Percentiles rank a stretch among this genome's conserved stretches.
Conservation (phyloP, 1,284 basidiomycete genomes). For the Ganoderma multipileum region DNA sequence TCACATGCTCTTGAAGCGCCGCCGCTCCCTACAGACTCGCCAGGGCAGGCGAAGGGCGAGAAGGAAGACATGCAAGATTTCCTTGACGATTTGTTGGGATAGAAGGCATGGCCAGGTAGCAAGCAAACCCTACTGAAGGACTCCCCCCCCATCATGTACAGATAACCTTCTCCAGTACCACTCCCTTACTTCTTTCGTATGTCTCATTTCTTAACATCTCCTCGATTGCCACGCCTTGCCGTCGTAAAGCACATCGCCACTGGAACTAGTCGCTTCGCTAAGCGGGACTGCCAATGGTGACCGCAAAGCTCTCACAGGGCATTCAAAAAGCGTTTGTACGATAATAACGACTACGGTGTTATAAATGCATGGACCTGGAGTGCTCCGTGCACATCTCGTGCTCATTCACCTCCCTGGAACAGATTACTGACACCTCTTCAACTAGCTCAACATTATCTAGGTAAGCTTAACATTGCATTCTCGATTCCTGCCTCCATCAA, state of each 20-base stretch:
- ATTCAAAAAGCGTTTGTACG: neutral
- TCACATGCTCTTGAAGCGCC: conserved; percentile 56
- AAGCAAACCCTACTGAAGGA: neutral
- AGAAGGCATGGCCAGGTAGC: neutral
- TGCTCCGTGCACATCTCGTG: neutral
- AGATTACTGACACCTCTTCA: neutral
- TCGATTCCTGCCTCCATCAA: neutral
- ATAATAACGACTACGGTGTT: neutral
- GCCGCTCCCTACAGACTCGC: conserved; percentile 51
- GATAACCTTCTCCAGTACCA: neutral
- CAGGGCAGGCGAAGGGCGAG: conserved; percentile 47
- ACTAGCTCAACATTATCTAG: neutral
- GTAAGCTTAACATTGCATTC: neutral
- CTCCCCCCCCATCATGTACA: neutral
- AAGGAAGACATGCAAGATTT: conserved; percentile 76
- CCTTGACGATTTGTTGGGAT: conserved; percentile 67
- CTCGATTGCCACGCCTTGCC: neutral
- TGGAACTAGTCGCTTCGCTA: neutral
- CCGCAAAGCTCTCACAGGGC: neutral
- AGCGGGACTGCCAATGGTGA: neutral
- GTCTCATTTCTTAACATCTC: neutral
- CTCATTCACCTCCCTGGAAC: neutral
- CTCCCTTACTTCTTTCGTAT: neutral
- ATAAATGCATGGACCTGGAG: neutral
- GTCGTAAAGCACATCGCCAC: neutral